phyloP scores from a whole-genome alignment of 805 yeast genomes.

The Sugiyamaella marilandica region DNA sequence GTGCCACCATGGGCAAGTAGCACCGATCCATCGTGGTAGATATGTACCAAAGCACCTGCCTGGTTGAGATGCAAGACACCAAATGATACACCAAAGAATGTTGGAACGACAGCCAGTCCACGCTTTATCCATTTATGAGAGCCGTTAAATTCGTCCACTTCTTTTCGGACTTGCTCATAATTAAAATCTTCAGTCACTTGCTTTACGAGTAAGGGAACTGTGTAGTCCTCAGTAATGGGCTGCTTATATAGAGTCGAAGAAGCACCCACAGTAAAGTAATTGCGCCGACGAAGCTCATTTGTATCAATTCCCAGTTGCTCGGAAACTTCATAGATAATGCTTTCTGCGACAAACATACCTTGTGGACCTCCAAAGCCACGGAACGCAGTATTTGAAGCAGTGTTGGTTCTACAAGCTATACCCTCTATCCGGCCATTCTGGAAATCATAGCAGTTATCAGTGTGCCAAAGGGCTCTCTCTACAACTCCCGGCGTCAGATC shows the following conservation, averaged over 20 bases:
- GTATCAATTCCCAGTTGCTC: conserved; percentile 39
- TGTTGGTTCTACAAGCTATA: conserved; percentile 41
- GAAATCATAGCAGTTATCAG: conserved; percentile 41
- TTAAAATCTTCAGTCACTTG: conserved; percentile 36
- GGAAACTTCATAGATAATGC: conserved; percentile 38
- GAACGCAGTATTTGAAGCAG: conserved; percentile 46
- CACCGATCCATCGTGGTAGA: conserved; percentile 45
- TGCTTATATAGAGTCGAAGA: conserved; percentile 40
- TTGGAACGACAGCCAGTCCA: conserved; percentile 45
- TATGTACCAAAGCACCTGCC: conserved; percentile 45
- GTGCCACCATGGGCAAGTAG: conserved; percentile 46
- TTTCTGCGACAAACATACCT: conserved; percentile 44
- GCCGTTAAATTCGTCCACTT: conserved; percentile 40
- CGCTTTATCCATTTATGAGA: conserved; percentile 43
- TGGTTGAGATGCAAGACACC: conserved; percentile 44
- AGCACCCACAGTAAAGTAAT: conserved; percentile 33
- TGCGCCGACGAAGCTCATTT: conserved; percentile 36
- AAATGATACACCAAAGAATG: conserved; percentile 45
- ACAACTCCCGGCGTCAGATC: conserved; percentile 47
- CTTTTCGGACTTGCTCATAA: conserved; percentile 33
- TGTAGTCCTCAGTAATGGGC: conserved; percentile 38
- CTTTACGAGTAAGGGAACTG: conserved; percentile 36
- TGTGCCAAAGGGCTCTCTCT: conserved; percentile 43
- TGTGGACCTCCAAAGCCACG: conserved; percentile 50
- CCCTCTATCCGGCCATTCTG: conserved; percentile 39